These are phyloP conservation scores for Liriodendron chinense DNA, from an alignment of 164 flowering plant genomes.

Conservation along the genomic window DNA sequence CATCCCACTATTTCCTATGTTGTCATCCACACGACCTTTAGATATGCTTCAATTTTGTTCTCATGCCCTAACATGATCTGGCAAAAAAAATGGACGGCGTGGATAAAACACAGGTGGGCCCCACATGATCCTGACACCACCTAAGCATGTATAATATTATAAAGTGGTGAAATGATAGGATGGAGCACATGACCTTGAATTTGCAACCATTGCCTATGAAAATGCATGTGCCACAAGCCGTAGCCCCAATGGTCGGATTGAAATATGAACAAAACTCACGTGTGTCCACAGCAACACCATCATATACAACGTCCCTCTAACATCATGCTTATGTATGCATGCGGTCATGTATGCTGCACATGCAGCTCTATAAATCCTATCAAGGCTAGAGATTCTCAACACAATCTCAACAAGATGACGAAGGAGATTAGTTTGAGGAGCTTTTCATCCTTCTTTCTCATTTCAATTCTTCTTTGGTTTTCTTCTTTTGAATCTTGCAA, in stretches of 20 bases:
- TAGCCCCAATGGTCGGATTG: neutral
- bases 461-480: slow-evolving; percentile 50
- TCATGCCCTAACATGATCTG: too few relatives aligned
- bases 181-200: too few relatives aligned
- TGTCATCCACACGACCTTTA: too few relatives aligned
- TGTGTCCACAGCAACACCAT: slow-evolving; percentile 9
- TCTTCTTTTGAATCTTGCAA: slow-evolving; percentile 52
- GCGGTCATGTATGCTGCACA: slow-evolving; percentile 12
- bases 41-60: too few relatives aligned
- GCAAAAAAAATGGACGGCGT: too few relatives aligned
- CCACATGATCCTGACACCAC: neutral
- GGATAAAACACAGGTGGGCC: neutral
- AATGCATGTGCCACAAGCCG: neutral
- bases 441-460: slow-evolving; percentile 44
- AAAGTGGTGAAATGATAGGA: too few relatives aligned
- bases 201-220: neutral
- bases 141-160: too few relatives aligned
- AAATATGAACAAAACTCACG: neutral
- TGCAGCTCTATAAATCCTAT: slow-evolving; percentile 43
- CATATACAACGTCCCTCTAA: neutral
- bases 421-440: slow-evolving; percentile 35
- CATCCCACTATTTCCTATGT: too few relatives aligned
- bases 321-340: slow-evolving; percentile 15
- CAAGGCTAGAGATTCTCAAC: slow-evolving; percentile 6
- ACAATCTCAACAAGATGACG: slow-evolving; percentile 32